These are phyloP conservation scores for Erucastrum elatum DNA, from an alignment of 345 rosid species.

Conservation along the genomic window DNA sequence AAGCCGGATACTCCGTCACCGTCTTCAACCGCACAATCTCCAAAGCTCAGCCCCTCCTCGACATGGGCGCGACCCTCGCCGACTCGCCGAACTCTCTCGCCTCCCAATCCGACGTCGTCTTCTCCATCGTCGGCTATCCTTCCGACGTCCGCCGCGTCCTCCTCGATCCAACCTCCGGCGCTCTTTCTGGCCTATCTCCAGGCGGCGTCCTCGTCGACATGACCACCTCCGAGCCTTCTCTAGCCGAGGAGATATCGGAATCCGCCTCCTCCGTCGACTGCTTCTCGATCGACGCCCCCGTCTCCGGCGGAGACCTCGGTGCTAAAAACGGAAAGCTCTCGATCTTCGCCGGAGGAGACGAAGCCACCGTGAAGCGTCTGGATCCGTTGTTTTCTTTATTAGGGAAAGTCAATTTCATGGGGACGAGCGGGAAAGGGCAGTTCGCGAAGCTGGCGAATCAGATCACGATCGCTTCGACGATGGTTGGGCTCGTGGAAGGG, in stretches of 20 bases:
- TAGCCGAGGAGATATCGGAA: conserved; percentile 65
- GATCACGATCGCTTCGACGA: conserved; percentile 74
- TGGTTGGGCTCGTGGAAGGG: conserved; percentile 85
- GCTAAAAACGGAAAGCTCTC: conserved; percentile 69
- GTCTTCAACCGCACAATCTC: conserved; percentile 85
- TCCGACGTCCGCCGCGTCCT: conserved; percentile 84
- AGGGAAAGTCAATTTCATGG: conserved; percentile 87
- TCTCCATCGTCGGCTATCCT: conserved; percentile 93
- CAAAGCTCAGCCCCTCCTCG: conserved; percentile 77
- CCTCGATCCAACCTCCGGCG: conserved; percentile 71
- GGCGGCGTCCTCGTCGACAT: conserved; percentile 86
- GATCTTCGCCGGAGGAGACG: conserved; percentile 80
- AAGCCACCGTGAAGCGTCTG: conserved; percentile 43
- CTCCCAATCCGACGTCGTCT: conserved; percentile 73
- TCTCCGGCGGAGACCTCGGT: conserved; percentile 77
- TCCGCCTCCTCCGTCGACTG: conserved; percentile 59
- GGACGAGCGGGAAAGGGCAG: conserved; percentile 75
- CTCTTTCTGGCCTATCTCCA: conserved; percentile 64
- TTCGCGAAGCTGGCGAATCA: conserved; percentile 80
- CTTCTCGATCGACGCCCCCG: conserved; percentile 74
- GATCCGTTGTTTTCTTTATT: conserved; percentile 60
- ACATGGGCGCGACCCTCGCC: conserved; percentile 70
- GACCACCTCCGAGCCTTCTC: conserved; percentile 96
- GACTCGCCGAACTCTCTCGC: conserved; percentile 69
- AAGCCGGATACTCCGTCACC: conserved; percentile 74